A percentile compares a stretch with the other conserved stretches of the same genome.
phyloP scores from a whole-genome alignment of 1,284 basidiomycete genomes.

The Pholiota adiposa region DNA sequence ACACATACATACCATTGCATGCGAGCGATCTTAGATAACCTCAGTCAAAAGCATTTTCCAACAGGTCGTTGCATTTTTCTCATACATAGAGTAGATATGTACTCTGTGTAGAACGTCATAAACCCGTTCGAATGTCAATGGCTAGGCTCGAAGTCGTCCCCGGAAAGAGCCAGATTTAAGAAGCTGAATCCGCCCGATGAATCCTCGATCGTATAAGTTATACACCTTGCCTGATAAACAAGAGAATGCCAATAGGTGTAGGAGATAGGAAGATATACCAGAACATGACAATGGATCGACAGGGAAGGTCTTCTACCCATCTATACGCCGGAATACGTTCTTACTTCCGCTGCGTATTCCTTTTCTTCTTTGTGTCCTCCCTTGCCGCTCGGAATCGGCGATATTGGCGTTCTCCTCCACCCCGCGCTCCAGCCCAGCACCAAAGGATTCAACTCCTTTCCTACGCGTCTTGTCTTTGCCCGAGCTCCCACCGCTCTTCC shows the following conservation, averaged over 20 bases:
- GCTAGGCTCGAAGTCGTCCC: not conserved
- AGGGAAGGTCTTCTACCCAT: constrained; percentile 3
- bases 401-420: constrained; percentile 52
- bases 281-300: too few relatives aligned
- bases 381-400: constrained; percentile 63
- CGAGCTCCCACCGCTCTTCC: constrained; percentile 33
- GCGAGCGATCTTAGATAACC: not conserved
- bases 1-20: not conserved
- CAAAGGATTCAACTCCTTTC: constrained; percentile 80
- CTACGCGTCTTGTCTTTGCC: constrained; percentile 45
- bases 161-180: not conserved
- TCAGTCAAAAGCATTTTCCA: not conserved
- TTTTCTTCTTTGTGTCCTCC: constrained; percentile 73
- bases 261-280: not conserved
- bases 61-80: not conserved
- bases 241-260: too few relatives aligned
- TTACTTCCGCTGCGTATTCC: constrained; percentile 85
- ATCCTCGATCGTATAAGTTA: not conserved
- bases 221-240: not conserved
- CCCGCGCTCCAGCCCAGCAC: constrained; percentile 85
- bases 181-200: not conserved
- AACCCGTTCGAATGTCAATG: not conserved
- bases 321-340: constrained; percentile 65
- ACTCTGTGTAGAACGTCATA: constrained; percentile 3
- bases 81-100: not conserved